A percentile compares a stretch with the other conserved stretches of the same genome.
Evolutionary conservation across 2,329 filamentous ascomycete species (phyloP).

Genomic region (Sporothrix brasiliensis): DNA sequence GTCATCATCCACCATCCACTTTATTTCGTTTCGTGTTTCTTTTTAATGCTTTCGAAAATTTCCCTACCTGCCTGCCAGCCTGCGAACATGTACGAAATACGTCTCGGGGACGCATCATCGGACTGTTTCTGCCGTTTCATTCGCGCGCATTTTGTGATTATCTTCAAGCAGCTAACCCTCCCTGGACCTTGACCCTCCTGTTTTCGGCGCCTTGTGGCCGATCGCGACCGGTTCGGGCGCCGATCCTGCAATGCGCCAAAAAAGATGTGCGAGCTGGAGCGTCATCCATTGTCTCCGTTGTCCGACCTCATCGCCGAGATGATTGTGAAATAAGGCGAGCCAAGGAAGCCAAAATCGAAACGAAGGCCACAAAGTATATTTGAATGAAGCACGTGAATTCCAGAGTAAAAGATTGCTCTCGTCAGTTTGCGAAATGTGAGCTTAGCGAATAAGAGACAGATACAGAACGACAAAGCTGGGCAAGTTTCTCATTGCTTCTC

Average conservation of each 20-base stretch:
- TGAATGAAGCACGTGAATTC: too few relatives aligned
- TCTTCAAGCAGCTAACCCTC: background rate
- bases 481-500: background rate
- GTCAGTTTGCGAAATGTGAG: background rate
- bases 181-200: background rate
- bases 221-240: slow-evolving; percentile 14
- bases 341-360: background rate
- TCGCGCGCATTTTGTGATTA: slow-evolving; percentile 9
- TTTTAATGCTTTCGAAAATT: too few relatives aligned
- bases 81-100: too few relatives aligned
- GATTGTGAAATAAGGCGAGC: background rate
- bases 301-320: slow-evolving; percentile 5
- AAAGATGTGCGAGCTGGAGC: background rate
- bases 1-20: background rate
- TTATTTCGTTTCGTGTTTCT: too few relatives aligned
- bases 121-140: background rate
- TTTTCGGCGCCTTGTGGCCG: slow-evolving; percentile 17
- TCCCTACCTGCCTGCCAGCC: too few relatives aligned
- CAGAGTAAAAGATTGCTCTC: background rate
- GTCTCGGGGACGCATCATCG: background rate
- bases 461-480: background rate
- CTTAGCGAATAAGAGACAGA: background rate
- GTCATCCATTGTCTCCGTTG: background rate
- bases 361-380: background rate
- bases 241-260: slow-evolving; percentile 5